Conservation (phyloP, 305 asterid species). For the Fraxinus baroniana region DNA sequence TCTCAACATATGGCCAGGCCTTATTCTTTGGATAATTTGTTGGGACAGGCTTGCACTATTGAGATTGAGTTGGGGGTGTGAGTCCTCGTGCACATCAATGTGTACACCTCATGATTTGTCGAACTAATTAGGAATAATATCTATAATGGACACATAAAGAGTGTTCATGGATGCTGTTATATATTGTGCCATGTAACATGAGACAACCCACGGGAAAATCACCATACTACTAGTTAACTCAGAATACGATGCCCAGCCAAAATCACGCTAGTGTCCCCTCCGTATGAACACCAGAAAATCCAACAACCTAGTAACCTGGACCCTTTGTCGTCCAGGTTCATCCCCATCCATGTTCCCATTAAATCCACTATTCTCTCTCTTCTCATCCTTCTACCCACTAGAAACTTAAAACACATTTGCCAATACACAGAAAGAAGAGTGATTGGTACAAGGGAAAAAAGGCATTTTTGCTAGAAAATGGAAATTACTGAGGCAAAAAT, state of each 20-base stretch:
- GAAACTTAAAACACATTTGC: conserved; percentile 12
- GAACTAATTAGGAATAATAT: too few species aligned
- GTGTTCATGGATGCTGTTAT: too few species aligned
- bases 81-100: too few species aligned
- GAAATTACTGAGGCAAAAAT: conserved; percentile 1
- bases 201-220: too few species aligned
- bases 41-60: too few species aligned
- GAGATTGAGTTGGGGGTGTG: too few species aligned
- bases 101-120: too few species aligned
- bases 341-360: conserved; percentile 25
- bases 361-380: conserved; percentile 9
- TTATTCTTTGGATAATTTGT: too few species aligned
- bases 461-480: neutral
- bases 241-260: neutral
- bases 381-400: conserved; percentile 5
- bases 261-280: neutral
- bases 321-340: conserved; percentile 38
- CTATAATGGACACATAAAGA: too few species aligned
- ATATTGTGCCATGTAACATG: too few species aligned
- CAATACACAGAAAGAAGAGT: neutral
- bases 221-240: too few species aligned
- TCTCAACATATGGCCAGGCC: too few species aligned
- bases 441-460: neutral
- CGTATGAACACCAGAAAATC: conserved; percentile 22
- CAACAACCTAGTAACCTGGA: conserved; percentile 34